A percentile compares a stretch with the other conserved stretches of the same genome.
These are phyloP conservation scores for Cardamine occulta DNA, from an alignment of 345 rosid genomes.

Conservation along the genomic window DNA sequence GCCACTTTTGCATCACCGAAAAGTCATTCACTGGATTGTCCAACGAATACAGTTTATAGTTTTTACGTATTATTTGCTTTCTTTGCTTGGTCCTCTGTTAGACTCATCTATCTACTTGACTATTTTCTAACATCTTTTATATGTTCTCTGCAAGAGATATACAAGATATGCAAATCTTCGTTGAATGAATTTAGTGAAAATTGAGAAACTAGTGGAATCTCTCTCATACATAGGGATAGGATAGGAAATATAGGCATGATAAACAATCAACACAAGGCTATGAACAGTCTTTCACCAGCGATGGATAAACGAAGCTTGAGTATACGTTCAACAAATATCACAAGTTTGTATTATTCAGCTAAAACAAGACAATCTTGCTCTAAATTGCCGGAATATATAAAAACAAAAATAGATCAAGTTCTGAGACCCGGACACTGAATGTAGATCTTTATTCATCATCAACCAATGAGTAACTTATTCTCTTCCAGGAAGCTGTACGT, in stretches of 20 bases:
- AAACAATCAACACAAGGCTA: too few species aligned
- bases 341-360: constrained; percentile 42
- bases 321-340: constrained; percentile 34
- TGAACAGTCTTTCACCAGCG: constrained; percentile 1
- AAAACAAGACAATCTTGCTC: constrained; percentile 39
- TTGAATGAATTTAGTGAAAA: background rate
- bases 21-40: background rate
- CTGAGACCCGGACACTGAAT: background rate
- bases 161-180: too few species aligned
- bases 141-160: too few species aligned
- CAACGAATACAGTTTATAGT: background rate
- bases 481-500: constrained; percentile 86
- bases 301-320: constrained; percentile 12
- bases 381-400: background rate
- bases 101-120: background rate
- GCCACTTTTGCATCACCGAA: background rate
- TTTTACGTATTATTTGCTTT: background rate
- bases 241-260: too few species aligned
- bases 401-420: constrained; percentile 5
- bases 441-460: constrained; percentile 37
- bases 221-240: too few species aligned
- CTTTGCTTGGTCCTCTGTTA: background rate
- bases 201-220: background rate
- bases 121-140: background rate
- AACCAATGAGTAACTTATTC: constrained; percentile 80